A percentile compares a stretch with the other conserved stretches of the same genome.
phyloP scores from a whole-genome alignment of 169 alveolate species.

The Plasmodium gallinaceum region DNA sequence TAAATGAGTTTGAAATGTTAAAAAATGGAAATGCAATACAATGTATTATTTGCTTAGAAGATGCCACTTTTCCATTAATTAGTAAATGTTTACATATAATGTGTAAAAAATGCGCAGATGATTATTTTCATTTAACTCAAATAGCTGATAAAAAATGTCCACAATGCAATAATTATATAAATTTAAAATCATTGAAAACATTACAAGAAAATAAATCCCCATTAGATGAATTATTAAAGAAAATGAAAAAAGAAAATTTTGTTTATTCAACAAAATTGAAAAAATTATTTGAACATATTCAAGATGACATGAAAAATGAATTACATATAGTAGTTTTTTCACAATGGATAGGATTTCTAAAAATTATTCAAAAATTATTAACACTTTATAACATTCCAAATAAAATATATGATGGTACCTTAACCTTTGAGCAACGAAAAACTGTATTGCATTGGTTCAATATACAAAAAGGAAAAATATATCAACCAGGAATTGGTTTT shows the following conservation, averaged over 20 bases:
- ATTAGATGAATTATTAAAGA: slow-evolving; percentile 51
- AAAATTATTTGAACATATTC: slow-evolving; percentile 61
- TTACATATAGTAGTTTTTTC: slow-evolving; percentile 76
- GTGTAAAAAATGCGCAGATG: slow-evolving; percentile 75
- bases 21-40: slow-evolving; percentile 53
- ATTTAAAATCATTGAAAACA: slow-evolving; percentile 66
- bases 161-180: slow-evolving; percentile 49
- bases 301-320: slow-evolving; percentile 68
- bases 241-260: slow-evolving; percentile 72
- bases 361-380: slow-evolving; percentile 67
- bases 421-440: slow-evolving; percentile 64
- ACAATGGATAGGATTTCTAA: slow-evolving; percentile 76
- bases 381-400: slow-evolving; percentile 60
- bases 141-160: slow-evolving; percentile 72
- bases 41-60: slow-evolving; percentile 70
- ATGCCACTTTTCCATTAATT: slow-evolving; percentile 48
- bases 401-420: slow-evolving; percentile 68
- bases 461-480: slow-evolving; percentile 60
- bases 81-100: slow-evolving; percentile 73
- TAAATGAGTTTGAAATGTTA: slow-evolving; percentile 34
- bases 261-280: slow-evolving; percentile 71
- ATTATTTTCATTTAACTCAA: slow-evolving; percentile 69
- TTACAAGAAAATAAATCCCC: slow-evolving; percentile 69
- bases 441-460: slow-evolving; percentile 66
- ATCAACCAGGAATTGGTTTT: slow-evolving; percentile 71